Evolutionary conservation across 345 rosid species (phyloP), one percentile per base, ranked within the genome.

Genomic region (Passiflora organensis): DNA sequence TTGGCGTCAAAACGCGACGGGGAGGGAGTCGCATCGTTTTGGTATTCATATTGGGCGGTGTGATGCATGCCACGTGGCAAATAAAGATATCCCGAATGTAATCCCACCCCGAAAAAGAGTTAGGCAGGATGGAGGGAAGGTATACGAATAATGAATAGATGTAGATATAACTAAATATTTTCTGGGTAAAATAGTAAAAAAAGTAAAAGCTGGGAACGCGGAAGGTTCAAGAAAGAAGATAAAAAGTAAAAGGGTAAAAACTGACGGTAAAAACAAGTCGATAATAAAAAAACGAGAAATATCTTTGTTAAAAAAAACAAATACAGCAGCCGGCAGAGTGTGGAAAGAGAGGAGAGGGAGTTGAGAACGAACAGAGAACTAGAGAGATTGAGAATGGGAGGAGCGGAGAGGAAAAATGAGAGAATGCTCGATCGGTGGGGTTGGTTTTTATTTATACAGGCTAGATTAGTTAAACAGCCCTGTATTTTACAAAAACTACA

Each of bases 1-100:
- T 78, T 45, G 85, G 63, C 69, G 88, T 79, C 67, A 77, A 48
- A 55, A 78, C 77, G 39, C 93, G 94, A 49, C 91, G 85, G 55
- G 96, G 81, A 37, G 88, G 89, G 16, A 83, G 80, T 63, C 97
- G 95, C 97, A 91, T 91, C 80, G 85, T 76, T 76, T 80, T 75
- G 84, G 87, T 79, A 62, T 72, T 79, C 83, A 76, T 83, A 43
- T 42, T 49, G 42, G 14, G 36, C 59, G 45, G 59, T 36, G 53
- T 37, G 59, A 63, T 73, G 76, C 83, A 76, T 80, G 86, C 95
- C 97, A 91, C 91, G 91, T 83, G 71, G 72, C 56, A 72, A 49
- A 28, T 15, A 25, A 37, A 24, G 9, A 21, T 51, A 19, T 6
- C 14, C 43, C 45, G 20, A 43, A 43, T 43, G 18, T 32, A 32